Base-by-base conservation (phyloP, 2,329 filamentous ascomycete species). In the Paecilomyces sp. region DNA sequence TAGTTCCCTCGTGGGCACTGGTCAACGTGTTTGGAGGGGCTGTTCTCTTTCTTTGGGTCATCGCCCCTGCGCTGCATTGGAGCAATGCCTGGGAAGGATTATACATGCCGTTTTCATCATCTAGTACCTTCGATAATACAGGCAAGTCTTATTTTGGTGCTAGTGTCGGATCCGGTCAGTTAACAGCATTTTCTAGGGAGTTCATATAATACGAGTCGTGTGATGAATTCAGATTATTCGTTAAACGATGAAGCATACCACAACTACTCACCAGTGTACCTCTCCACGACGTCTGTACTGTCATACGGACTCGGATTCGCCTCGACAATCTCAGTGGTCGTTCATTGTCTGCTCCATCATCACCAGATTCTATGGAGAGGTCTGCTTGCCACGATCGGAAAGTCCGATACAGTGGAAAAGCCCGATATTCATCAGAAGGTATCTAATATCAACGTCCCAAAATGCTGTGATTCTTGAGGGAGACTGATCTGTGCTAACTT, bases 1-100 rank as follows among this genome's bases (percentile, higher is more conserved):
- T 89, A 34, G 83, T 86, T 7, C 87, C 87, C 8, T 88, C 85
- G 79, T 84, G 86, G 71, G 87, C 87, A 5, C 88, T 89, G 62
- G 83, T 85, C 58, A 90, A 90, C 68, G 88, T 86, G 0, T 75
- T 87, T 30, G 82, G 87, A 52, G 85, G 86, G n/a, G 81, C 88
- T 12, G 77, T 87, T 1, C 58, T 82, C 1, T 89, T 88, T 70
- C 88, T 84, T 62, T 79, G 88, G 58, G 68, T 87, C 15, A 74
- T 80, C 5, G 77, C 83, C 0, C 79, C 83, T 0, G 72, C 80
- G 11, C 74, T 89, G 24, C 87, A 90, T 69, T 90, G 86, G 67
- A 82, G 78, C 3, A 85, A 85, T 24, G 77, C 79, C 0, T 90
- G 87, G 87, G 87, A 85, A 64, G 79, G 81, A 0, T 71, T 79